Conservation (phyloP, 2,329 filamentous ascomycete species). For the Didymosphaeria variabile region DNA sequence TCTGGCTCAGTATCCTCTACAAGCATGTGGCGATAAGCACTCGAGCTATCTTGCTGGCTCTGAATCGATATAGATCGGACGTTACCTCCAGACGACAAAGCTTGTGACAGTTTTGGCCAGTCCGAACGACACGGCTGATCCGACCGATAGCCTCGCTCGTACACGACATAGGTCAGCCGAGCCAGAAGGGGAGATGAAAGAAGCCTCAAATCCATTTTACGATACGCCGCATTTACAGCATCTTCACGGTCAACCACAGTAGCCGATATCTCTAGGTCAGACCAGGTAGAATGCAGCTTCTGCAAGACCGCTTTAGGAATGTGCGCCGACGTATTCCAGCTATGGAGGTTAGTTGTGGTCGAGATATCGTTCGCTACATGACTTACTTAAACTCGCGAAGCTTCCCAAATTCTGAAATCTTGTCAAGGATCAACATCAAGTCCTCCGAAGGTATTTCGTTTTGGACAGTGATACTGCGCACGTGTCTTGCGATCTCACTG, state of each 20-base stretch:
- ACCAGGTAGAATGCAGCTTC: constrained; percentile 20
- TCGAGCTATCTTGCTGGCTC: neutral
- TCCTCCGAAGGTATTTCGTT: constrained; percentile 18
- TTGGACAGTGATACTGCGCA: constrained; percentile 17
- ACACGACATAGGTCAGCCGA: constrained; percentile 17
- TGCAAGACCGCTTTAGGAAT: constrained; percentile 14
- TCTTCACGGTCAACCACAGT: constrained; percentile 8
- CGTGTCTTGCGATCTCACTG: constrained; percentile 16
- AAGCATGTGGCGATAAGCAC: neutral
- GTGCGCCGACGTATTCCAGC: constrained; percentile 17
- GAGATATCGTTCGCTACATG: neutral
- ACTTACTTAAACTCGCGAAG: constrained; percentile 14
- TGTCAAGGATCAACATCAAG: constrained; percentile 15
- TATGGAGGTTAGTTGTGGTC: neutral
- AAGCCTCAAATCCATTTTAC: constrained; percentile 19
- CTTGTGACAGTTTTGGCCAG: constrained; percentile 20
- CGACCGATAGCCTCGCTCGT: constrained; percentile 11
- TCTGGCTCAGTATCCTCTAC: neutral
- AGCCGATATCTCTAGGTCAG: constrained; percentile 19
- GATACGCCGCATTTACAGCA: neutral
- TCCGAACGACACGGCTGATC: constrained; percentile 13
- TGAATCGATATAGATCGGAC: neutral
- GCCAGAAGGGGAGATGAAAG: constrained; percentile 21
- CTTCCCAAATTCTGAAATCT: constrained; percentile 10
- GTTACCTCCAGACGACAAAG: constrained; percentile 10